phyloP scores from a whole-genome alignment of 352 stramenopile genomes.

The Globisporangium carolinianum region DNA sequence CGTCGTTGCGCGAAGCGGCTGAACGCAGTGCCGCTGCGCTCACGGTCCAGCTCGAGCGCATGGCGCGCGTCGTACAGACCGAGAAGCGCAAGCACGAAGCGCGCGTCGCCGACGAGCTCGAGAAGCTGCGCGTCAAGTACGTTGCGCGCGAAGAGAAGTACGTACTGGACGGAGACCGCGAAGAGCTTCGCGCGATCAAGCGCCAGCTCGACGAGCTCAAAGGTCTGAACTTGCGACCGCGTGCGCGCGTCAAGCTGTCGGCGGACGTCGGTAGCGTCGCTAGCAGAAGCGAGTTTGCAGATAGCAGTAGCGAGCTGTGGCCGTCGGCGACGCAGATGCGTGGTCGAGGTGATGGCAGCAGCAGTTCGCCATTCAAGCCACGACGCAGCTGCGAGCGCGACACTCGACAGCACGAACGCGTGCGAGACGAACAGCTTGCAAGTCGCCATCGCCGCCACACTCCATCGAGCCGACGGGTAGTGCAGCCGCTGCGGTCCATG shows the following conservation, averaged over 20 bases:
- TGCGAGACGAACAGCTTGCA: background rate
- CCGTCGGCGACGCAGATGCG: background rate
- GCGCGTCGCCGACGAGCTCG: constrained; percentile 54
- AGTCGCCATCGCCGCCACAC: background rate
- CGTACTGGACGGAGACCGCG: constrained; percentile 69
- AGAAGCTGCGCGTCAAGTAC: constrained; percentile 78
- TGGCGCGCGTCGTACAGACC: constrained; percentile 36
- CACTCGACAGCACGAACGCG: background rate
- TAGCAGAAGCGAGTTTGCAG: too few relatives aligned
- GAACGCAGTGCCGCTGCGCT: constrained; percentile 30
- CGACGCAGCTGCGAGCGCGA: too few relatives aligned
- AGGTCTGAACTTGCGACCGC: constrained; percentile 25
- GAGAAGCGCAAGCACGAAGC: constrained; percentile 72
- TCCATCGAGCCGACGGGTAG: too few relatives aligned
- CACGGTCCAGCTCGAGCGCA: constrained; percentile 51
- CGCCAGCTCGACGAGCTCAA: constrained; percentile 72
- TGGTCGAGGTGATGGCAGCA: background rate
- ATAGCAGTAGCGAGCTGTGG: too few relatives aligned
- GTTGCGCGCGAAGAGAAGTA: constrained; percentile 73
- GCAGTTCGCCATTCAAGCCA: too few relatives aligned
- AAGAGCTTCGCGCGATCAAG: constrained; percentile 78
- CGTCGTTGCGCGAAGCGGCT: constrained; percentile 28
- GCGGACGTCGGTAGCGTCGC: too few relatives aligned
- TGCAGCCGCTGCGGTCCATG: background rate
- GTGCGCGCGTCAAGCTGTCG: too few relatives aligned